Evolutionary conservation across 2,329 filamentous ascomycete species (phyloP).

Genomic region (Fusarium veterinarium): DNA sequence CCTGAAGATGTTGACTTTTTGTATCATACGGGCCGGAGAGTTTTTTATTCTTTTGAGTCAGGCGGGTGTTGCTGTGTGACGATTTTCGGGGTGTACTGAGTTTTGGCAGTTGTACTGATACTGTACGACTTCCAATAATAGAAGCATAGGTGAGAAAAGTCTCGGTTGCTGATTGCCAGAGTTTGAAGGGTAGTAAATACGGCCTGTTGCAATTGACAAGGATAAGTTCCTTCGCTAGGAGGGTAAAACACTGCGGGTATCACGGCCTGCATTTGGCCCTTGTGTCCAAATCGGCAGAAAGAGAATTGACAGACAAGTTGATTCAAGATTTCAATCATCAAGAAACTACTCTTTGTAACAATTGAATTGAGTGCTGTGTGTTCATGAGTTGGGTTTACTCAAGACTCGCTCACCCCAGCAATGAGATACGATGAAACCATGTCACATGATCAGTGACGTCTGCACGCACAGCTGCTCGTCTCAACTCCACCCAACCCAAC

Average conservation of each 20-base stretch:
- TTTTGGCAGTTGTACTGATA: conserved; percentile 6
- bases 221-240: neutral
- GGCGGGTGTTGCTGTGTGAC: conserved; percentile 21
- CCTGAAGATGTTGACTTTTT: neutral
- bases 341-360: too few relatives aligned
- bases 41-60: conserved; percentile 11
- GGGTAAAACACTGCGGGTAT: neutral
- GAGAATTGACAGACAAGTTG: neutral
- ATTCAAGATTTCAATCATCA: neutral
- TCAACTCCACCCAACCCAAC: conserved; percentile 29
- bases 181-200: neutral
- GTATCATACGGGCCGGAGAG: conserved; percentile 17
- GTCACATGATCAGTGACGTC: conserved; percentile 42
- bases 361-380: neutral
- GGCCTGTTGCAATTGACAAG: neutral
- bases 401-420: neutral
- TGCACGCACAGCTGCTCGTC: conserved; percentile 38
- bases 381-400: neutral
- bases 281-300: neutral
- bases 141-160: neutral
- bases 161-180: neutral
- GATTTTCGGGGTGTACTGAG: conserved; percentile 26
- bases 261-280: neutral
- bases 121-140: neutral
- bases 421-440: neutral